Percentiles rank a stretch among this genome's conserved stretches.
phyloP scores from a whole-genome alignment of 768 basidiomycete genomes.

The Leccinum broughii region DNA sequence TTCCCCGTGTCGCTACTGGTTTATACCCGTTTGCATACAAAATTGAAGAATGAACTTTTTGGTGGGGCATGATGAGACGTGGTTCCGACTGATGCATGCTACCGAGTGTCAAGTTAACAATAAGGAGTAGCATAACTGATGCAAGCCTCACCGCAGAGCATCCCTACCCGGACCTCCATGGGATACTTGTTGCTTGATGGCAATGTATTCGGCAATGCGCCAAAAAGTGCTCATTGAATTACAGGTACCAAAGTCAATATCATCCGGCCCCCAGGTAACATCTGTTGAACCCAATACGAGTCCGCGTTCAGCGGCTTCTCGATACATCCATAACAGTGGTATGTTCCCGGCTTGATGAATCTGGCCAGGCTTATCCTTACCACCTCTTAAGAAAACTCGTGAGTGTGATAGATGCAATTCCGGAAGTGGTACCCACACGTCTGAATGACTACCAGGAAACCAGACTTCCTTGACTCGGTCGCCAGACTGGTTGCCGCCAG shows the following conservation, averaged over 20 bases:
- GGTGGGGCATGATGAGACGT: slow-evolving; percentile 8
- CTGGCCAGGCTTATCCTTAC: slow-evolving; percentile 11
- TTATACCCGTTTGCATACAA: not conserved
- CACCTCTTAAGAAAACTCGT: slow-evolving; percentile 9
- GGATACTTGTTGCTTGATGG: slow-evolving; percentile 15
- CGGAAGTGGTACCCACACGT: slow-evolving; percentile 21
- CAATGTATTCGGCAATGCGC: slow-evolving; percentile 9
- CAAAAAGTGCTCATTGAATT: slow-evolving; percentile 14
- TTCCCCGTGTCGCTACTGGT: not conserved
- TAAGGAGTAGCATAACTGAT: not conserved
- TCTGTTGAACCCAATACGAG: slow-evolving; percentile 18
- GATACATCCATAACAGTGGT: not conserved
- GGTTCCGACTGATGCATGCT: slow-evolving; percentile 11
- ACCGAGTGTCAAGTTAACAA: not conserved
- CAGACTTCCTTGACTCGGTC: slow-evolving; percentile 28
- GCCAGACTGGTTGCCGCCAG: not conserved
- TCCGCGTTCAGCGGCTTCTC: not conserved
- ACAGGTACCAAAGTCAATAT: slow-evolving; percentile 15
- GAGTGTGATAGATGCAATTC: not conserved
- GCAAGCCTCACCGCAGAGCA: slow-evolving; percentile 10
- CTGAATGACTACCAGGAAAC: slow-evolving; percentile 10
- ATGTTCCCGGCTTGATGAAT: not conserved
- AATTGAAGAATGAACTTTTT: not conserved
- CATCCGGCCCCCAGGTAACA: slow-evolving; percentile 17
- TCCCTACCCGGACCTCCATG: not conserved